Evolutionary conservation across 1,284 basidiomycete genomes (phyloP).

Genomic region (Papiliotrema fonsecae): DNA sequence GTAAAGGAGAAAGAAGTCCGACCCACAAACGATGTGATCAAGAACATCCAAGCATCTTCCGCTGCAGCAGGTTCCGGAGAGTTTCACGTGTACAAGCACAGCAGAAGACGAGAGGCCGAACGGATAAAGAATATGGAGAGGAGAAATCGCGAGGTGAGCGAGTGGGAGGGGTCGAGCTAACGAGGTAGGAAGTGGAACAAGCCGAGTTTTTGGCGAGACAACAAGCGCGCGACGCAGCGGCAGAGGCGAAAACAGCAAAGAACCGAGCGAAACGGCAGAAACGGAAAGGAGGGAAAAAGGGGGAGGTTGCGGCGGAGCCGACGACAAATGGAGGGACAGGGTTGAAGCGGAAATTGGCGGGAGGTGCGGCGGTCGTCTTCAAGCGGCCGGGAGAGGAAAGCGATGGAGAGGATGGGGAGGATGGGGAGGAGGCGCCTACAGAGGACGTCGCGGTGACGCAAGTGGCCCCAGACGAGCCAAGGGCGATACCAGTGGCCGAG

Average conservation of each 20-base stretch:
- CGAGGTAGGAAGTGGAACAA: constrained; percentile 58
- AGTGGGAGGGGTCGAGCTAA: neutral
- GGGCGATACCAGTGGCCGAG: constrained; percentile 13
- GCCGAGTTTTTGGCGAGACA: constrained; percentile 65
- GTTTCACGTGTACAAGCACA: constrained; percentile 98
- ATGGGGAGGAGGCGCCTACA: constrained; percentile 20
- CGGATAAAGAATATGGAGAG: constrained; percentile 87
- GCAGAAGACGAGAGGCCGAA: constrained; percentile 89
- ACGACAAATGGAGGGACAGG: constrained; percentile 10
- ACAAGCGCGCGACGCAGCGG: constrained; percentile 58
- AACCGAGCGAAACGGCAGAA: constrained; percentile 86
- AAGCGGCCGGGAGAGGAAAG: constrained; percentile 32
- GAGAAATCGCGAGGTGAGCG: constrained; percentile 63
- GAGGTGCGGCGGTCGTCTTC: constrained; percentile 31
- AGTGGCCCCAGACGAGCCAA: constrained; percentile 7
- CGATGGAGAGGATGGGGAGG: constrained; percentile 15
- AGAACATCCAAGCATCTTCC: constrained; percentile 92
- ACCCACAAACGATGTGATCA: constrained; percentile 89
- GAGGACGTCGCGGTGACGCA: constrained; percentile 2
- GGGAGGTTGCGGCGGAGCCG: constrained; percentile 6
- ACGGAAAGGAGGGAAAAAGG: constrained; percentile 68
- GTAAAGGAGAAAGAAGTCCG: constrained; percentile 61
- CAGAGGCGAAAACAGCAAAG: constrained; percentile 84
- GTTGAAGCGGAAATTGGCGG: constrained; percentile 37
- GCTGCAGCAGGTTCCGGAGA: constrained; percentile 86